phyloP scores from a whole-genome alignment of 2,329 filamentous ascomycete genomes.

The Pyricularia sp. region DNA sequence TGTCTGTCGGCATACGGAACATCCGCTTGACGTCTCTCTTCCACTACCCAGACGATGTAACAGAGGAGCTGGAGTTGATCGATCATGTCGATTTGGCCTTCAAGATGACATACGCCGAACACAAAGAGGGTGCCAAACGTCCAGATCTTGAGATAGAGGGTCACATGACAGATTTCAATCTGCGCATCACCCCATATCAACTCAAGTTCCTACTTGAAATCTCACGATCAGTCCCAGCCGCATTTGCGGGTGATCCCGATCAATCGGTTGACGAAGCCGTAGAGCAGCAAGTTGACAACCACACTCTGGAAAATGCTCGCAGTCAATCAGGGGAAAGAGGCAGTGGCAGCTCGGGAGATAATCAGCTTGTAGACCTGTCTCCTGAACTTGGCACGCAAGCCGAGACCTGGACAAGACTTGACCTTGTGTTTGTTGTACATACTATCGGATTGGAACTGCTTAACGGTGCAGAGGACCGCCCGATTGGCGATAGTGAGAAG shows the following conservation, averaged over 20 bases:
- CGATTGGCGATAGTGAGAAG: constrained; percentile 67
- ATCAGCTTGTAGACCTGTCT: constrained; percentile 39
- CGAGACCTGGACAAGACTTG: constrained; percentile 84
- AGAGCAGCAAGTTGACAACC: constrained; percentile 60
- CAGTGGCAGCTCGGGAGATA: not conserved
- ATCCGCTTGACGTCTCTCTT: constrained; percentile 85
- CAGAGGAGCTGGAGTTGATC: constrained; percentile 90
- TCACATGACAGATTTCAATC: constrained; percentile 85
- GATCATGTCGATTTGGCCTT: constrained; percentile 94
- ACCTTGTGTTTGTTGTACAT: constrained; percentile 81
- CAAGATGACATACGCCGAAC: constrained; percentile 84
- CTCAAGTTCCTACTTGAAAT: constrained; percentile 83
- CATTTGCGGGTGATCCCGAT: constrained; percentile 68
- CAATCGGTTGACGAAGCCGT: constrained; percentile 60
- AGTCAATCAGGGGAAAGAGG: constrained; percentile 20
- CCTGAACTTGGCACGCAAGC: constrained; percentile 63
- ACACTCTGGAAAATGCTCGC: constrained; percentile 38
- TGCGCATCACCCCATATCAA: constrained; percentile 83
- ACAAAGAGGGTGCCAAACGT: constrained; percentile 64
- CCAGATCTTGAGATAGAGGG: constrained; percentile 90
- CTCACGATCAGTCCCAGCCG: constrained; percentile 76
- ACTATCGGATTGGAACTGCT: constrained; percentile 85
- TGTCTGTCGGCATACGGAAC: constrained; percentile 85
- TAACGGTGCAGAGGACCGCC: constrained; percentile 62
- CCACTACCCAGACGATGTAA: constrained; percentile 61